phyloP scores from a whole-genome alignment of 176 grass and related monocot species.

The Alopecurus myosuroides region DNA sequence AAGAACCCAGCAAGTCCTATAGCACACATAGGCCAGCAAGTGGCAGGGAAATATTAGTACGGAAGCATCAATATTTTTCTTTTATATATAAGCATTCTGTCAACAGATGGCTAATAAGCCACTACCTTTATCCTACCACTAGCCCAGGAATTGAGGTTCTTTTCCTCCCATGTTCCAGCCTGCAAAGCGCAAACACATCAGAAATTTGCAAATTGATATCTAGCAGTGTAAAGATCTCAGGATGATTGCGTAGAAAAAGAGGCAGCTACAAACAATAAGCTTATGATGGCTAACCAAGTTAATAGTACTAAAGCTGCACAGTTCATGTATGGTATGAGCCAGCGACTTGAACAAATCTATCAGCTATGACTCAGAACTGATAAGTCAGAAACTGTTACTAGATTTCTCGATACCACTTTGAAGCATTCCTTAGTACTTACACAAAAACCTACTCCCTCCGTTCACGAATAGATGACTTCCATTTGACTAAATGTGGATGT shows the following conservation, averaged over 20 bases:
- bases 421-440: too few relatives aligned
- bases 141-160: conserved; percentile 94
- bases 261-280: neutral
- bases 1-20: conserved; percentile 72
- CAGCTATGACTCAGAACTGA: neutral
- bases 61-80: neutral
- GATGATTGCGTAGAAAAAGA: neutral
- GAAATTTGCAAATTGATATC: neutral
- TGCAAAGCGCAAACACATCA: conserved; percentile 30
- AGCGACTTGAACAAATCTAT: neutral
- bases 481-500: too few relatives aligned
- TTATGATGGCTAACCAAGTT: neutral
- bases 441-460: too few relatives aligned
- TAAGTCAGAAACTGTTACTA: neutral
- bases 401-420: neutral
- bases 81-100: neutral
- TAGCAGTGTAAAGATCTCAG: neutral
- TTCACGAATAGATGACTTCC: too few relatives aligned
- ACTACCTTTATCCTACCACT: conserved; percentile 80
- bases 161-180: conserved; percentile 99
- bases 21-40: neutral
- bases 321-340: neutral
- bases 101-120: neutral
- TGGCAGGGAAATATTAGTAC: neutral
- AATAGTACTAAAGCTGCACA: neutral